Evolutionary conservation across 2,329 filamentous ascomycete genomes (phyloP).

Genomic region (Fusarium siculi): DNA sequence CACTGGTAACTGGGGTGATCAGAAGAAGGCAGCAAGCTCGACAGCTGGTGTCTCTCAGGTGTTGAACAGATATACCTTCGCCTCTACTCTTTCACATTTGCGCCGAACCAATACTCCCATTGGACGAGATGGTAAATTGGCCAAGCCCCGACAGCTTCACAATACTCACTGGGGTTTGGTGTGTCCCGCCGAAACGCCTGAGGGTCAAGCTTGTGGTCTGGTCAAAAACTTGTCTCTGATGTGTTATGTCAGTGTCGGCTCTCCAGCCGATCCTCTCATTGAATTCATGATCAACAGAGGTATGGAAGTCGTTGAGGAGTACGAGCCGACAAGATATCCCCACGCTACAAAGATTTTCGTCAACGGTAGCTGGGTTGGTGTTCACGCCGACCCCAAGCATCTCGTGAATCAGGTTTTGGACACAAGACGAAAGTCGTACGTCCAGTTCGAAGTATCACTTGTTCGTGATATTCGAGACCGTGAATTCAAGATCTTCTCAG

Average conservation of each 20-base stretch:
- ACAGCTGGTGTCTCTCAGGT: slow-evolving; percentile 99
- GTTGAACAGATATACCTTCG: slow-evolving; percentile 96
- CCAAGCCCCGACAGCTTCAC: slow-evolving; percentile 93
- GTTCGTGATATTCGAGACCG: slow-evolving; percentile 96
- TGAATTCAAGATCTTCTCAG: slow-evolving; percentile 98
- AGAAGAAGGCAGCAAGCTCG: slow-evolving; percentile 95
- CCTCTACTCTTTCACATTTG: slow-evolving; percentile 95
- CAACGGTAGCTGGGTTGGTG: slow-evolving; percentile 97
- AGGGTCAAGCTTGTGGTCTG: slow-evolving; percentile 97
- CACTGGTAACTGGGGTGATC: slow-evolving; percentile 98
- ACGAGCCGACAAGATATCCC: slow-evolving; percentile 84
- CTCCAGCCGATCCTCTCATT: slow-evolving; percentile 90
- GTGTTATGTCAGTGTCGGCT: slow-evolving; percentile 98
- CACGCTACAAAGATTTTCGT: slow-evolving; percentile 98
- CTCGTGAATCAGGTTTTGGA: slow-evolving; percentile 82
- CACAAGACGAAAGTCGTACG: slow-evolving; percentile 81
- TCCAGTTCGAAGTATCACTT: slow-evolving; percentile 92
- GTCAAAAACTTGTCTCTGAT: slow-evolving; percentile 98
- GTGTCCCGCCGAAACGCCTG: slow-evolving; percentile 95
- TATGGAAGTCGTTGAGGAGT: slow-evolving; percentile 97
- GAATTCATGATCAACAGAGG: slow-evolving; percentile 87
- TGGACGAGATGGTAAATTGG: slow-evolving; percentile 97
- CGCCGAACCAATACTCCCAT: slow-evolving; percentile 95
- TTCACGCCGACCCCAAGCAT: slow-evolving; percentile 88
- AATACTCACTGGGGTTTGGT: slow-evolving; percentile 99